Base-by-base conservation (phyloP, 257 asterid species). In the Cinchona pubescens region DNA sequence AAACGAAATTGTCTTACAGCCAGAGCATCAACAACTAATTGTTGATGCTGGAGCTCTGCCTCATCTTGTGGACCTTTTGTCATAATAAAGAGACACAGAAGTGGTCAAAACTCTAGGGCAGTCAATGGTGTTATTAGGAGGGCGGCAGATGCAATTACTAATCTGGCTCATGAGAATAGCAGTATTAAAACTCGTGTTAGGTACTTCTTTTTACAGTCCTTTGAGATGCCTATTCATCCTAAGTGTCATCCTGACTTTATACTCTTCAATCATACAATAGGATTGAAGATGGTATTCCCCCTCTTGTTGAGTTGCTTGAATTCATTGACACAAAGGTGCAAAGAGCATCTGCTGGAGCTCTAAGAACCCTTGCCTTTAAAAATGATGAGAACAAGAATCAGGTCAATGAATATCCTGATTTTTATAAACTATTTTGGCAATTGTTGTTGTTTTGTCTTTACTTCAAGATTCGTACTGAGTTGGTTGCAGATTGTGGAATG, bases 271-370 rank as follows among this genome's bases (percentile, higher is more conserved):
- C 42, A 38, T 65, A 25, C 40, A 35, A 75, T 72, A 95, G 99
- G 91, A 76, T 91, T 72, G 99, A 92, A 83, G 99, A 96, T 72
- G 99, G 98, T 34, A 88, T 95, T 48, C 99, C 99, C 72, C 99
- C 99, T 60, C 97, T 95, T 65, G 99, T 95, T 76, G 98, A 95
- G 72, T 84, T 95, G 88, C 99, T 95, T 46, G 93, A 89, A 74
- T 95, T 90, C 79, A 79, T 88, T 64, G 99, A 95, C 82, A 78
- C 98, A 34, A 95, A 92, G 93, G 99, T 95, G 84, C 99, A 95
- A 85, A 89, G 98, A 86, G 98, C 98, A 78, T 98, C 96, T 23
- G 99, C 99, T 25, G 99, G 99, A 79, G 97, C 99, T 75, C 83
- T 95, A 62, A 86, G 99, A 55, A 95, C 99, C 38, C 97, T 95